A percentile compares a stretch with the other conserved stretches of the same genome.
phyloP scores from a whole-genome alignment of 129 eudicot species.

The Saussurea involucrata region DNA sequence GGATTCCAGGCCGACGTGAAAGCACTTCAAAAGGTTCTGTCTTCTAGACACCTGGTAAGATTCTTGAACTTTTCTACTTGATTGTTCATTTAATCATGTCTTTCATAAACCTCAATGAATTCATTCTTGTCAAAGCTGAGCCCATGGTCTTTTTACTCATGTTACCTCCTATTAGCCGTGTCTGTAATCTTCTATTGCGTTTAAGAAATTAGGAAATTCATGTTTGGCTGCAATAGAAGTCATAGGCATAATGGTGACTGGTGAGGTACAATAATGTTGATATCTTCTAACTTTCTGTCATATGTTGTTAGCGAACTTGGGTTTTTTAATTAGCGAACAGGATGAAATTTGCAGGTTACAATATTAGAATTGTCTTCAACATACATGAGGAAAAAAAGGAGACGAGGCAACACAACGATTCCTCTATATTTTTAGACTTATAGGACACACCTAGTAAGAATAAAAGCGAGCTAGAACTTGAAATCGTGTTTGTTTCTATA shows the following conservation, averaged over 20 bases:
- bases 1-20: conserved; percentile 98
- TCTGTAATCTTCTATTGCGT: neutral
- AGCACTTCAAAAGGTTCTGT: conserved; percentile 92
- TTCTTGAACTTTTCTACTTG: neutral
- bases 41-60: conserved; percentile 90
- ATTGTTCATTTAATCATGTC: neutral
- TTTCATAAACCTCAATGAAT: neutral
- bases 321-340: neutral
- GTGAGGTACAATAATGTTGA: neutral
- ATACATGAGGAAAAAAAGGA: neutral
- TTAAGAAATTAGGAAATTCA: neutral
- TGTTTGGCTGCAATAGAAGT: neutral
- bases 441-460: neutral
- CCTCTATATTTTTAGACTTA: neutral
- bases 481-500: neutral
- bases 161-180: neutral
- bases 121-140: neutral
- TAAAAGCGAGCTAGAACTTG: neutral
- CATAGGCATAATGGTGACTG: neutral
- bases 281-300: neutral
- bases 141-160: neutral
- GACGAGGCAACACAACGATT: neutral
- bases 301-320: neutral
- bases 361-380: neutral
- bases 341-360: neutral